phyloP scores from a whole-genome alignment of 1,284 basidiomycete species.

The Moesziomyces sp. region DNA sequence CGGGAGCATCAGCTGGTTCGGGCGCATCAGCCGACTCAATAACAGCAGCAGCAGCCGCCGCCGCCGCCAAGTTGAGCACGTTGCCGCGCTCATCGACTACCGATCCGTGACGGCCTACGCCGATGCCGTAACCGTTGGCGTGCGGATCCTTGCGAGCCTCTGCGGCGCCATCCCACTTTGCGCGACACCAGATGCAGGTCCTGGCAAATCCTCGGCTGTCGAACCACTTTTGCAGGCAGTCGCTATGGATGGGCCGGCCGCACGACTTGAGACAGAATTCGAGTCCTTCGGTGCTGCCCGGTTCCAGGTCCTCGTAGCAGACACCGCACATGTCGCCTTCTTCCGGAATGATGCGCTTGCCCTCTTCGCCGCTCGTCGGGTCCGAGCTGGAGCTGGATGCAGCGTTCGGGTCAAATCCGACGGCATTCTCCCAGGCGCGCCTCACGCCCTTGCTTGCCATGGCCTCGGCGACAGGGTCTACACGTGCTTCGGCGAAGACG shows the following conservation, averaged over 20 bases:
- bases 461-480: constrained; percentile 26
- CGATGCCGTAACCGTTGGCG: constrained; percentile 38
- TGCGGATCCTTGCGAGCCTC: not conserved
- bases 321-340: constrained; percentile 47
- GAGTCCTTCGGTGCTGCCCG: constrained; percentile 32
- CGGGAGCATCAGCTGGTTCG: constrained; percentile 2
- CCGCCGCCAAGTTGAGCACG: constrained; percentile 40
- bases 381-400: not conserved
- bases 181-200: constrained; percentile 49
- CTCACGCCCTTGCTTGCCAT: constrained; percentile 30
- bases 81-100: constrained; percentile 20
- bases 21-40: constrained; percentile 1
- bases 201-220: constrained; percentile 14
- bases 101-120: constrained; percentile 10
- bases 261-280: constrained; percentile 44
- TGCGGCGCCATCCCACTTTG: constrained; percentile 19
- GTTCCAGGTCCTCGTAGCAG: constrained; percentile 44
- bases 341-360: constrained; percentile 30
- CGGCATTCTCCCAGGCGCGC: constrained; percentile 33
- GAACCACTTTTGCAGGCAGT: constrained; percentile 44
- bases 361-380: not conserved
- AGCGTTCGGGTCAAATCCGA: constrained; percentile 17
- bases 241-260: constrained; percentile 41
- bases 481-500: constrained; percentile 23
- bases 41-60: constrained; percentile 12